A percentile compares a stretch with the other conserved stretches of the same genome.
Conservation (phyloP, 345 rosid genomes). For the Eutrema yunnanense region DNA sequence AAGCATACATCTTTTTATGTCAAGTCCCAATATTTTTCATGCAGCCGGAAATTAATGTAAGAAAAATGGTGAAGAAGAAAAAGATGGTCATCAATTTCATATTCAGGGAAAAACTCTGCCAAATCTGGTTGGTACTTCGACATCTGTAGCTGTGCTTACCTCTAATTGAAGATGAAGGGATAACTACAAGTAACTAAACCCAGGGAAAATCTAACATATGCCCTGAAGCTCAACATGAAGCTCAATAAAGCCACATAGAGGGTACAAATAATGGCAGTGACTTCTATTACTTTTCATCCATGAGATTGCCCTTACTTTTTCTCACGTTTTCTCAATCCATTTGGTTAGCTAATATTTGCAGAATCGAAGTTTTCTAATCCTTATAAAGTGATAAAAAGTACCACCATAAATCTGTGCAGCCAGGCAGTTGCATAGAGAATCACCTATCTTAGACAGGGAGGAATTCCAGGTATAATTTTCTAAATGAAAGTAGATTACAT, state of each 20-base stretch:
- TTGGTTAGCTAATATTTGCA: background rate
- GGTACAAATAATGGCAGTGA: constrained; percentile 11
- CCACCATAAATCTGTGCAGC: background rate
- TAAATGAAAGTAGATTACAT: background rate
- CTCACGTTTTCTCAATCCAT: background rate
- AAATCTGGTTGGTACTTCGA: background rate
- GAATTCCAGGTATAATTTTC: background rate
- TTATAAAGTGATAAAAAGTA: background rate
- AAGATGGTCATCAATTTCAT: background rate
- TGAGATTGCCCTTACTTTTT: background rate
- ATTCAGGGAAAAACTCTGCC: background rate
- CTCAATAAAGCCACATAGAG: background rate
- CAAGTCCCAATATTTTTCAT: constrained; percentile 6
- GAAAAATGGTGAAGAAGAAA: constrained; percentile 10
- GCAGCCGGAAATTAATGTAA: constrained; percentile 1
- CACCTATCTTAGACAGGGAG: background rate
- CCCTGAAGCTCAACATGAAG: constrained; percentile 6
- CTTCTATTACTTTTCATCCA: constrained; percentile 2
- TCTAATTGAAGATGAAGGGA: background rate
- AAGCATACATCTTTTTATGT: background rate
- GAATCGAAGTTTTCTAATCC: background rate
- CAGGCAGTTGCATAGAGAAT: constrained; percentile 8
- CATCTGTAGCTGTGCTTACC: constrained; percentile 6
- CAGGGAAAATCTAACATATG: constrained; percentile 9
- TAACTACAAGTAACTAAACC: constrained; percentile 3